Base-by-base conservation (phyloP, 768 basidiomycete genomes). In the Gautieria morchelliformis region DNA sequence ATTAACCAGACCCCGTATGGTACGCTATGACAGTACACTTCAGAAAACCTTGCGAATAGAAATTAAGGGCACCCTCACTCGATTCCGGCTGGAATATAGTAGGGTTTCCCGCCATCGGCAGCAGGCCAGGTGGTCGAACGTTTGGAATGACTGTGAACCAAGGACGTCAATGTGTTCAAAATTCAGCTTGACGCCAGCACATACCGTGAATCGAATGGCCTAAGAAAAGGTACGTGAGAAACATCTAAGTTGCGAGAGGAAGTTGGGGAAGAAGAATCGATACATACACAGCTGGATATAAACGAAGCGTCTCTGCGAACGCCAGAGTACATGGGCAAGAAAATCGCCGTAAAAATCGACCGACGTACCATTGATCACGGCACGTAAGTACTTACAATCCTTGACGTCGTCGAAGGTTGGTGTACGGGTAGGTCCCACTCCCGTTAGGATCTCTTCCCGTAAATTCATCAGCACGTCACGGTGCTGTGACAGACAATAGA, bases 371-470 rank as follows among this genome's bases (percentile, higher is more conserved):
- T 85, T 84, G 50, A 85, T 76, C 22, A 85, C 80, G 1, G 84
- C 84, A 24, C 81, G 71, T 14, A 85, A 66, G 60, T 78, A 85
- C 64, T 80, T 83, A 79, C 85, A 81, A 4, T 80, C 79, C 30
- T 72, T 71, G 61, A 85, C 76, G 60, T 82, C 78, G 45, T 81
- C 78, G 53, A 76, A 77, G 3, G 75, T 75, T 4, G 82, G 84
- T 11, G 75, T 70, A 1, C 72, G 71, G 0, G 69, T 70, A 0
- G 69, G 64, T 0, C 84, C 83, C 7, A 85, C 73, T 40, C 75
- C 75, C 33, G 66, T 64, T 5, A 81, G 65, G 48, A 87, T 75
- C 68, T 87, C 84, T 53, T 79, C 71, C 1, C 80, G 76, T 22
- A 85, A 72, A 6, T 78, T 76, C 1, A 60, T 32, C n/a, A 74